These are phyloP conservation scores for Alloteropsis semialata DNA, from an alignment of 176 grass and related monocot species.

Conservation along the genomic window DNA sequence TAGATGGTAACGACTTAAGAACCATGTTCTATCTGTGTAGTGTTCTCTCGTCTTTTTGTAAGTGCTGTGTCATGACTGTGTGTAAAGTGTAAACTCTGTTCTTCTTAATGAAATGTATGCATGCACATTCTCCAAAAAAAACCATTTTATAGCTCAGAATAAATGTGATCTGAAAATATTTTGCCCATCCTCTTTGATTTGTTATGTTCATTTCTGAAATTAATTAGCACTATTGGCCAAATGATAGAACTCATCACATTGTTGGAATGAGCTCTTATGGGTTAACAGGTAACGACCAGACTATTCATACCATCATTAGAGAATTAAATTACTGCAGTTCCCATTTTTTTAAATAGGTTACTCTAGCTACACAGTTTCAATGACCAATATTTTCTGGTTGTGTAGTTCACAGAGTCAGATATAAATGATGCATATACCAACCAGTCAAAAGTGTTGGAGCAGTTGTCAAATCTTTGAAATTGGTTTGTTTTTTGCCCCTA, in stretches of 20 bases:
- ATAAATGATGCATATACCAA: neutral
- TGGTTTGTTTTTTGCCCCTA: neutral
- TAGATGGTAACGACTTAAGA: too few species aligned
- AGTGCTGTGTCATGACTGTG: too few species aligned
- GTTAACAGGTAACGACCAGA: neutral
- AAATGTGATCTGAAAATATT: neutral
- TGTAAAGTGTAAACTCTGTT: too few species aligned
- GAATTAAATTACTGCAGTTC: neutral
- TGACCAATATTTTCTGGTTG: neutral
- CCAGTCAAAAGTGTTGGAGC: neutral
- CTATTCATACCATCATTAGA: neutral
- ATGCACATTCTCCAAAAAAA: too few species aligned
- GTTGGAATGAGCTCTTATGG: neutral
- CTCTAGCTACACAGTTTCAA: neutral
- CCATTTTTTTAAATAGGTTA: neutral
- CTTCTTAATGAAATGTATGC: too few species aligned
- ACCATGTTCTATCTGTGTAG: too few species aligned
- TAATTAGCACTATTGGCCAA: neutral
- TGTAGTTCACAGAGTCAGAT: neutral
- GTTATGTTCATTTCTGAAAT: neutral
- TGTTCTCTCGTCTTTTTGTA: too few species aligned
- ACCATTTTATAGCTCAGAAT: neutral
- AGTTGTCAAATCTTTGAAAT: neutral
- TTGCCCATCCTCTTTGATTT: neutral
- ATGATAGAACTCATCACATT: neutral